Base-by-base conservation (phyloP, 106 monocot genomes). In the Dactylorhiza incarnata region DNA sequence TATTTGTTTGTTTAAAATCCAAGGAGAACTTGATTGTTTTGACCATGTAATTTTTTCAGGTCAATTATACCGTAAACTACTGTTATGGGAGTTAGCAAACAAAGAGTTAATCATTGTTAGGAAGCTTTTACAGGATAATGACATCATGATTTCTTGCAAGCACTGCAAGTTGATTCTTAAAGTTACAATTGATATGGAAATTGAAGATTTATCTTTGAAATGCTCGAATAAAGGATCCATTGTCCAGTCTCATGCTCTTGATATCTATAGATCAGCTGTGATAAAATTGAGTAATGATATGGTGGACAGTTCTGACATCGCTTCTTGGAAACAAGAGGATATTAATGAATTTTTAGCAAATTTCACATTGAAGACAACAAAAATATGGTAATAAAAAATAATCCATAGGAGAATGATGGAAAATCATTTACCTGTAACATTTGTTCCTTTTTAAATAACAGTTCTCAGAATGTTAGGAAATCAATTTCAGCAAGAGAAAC, bases 31-130 rank as follows among this genome's bases (percentile, higher is more conserved):
- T n/a, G n/a, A n/a, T n/a, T n/a, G n/a, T 47, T 20, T n/a, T n/a
- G n/a, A 62, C 20, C 73, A 47, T 19, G n/a, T n/a, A n/a, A n/a
- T n/a, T n/a, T n/a, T n/a, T 59, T n/a, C 78, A 96, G 95, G 90
- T 76, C 75, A 90, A 76, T 63, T 96, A 72, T 93, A 93, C 62
- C 55, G 87, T n/a, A 96, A 86, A 78, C 82, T 85, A 51, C 86
- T 84, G 45, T 63, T 77, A 15, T 93, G 83, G 83, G 87, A 93
- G 61, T 69, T 86, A 59, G 88, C 90, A 55, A 84, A 93, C 62
- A 71, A 78, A 51, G 95, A 96, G 73, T 74, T 96, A 20, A 75
- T 67, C 11, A 53, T 16, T 74, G 88, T 90, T 59, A 78, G 73
- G 84, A 82, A 72, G 20, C 74, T 84, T 82, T 72, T 96, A 29